Base-by-base conservation (phyloP, 2,329 filamentous ascomycete species). In the Colletotrichum sansevieriae region DNA sequence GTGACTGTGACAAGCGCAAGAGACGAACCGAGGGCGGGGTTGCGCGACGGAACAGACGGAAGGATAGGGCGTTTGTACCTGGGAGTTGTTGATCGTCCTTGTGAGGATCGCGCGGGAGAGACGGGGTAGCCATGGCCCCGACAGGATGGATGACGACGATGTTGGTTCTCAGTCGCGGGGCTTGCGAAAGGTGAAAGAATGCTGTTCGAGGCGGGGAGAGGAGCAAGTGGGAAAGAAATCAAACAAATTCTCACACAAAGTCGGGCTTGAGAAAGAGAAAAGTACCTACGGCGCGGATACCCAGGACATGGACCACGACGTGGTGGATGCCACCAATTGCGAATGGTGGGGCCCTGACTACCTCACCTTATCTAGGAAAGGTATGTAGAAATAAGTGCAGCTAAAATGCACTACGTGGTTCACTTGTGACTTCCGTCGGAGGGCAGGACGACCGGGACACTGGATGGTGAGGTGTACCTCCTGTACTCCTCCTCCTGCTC, bases 1-100 rank as follows among this genome's bases (percentile, higher is more conserved):
- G 57, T 60, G 66, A 59, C 55, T 69, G 63, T 69, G 63, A 69
- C 62, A 60, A 66, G 66, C 66, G 66, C 66, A 66, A 69, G 55
- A 56, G 62, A 66, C 56, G 66, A 69, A 70, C 67, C 67, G 64
- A 70, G 64, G 67, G 67, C 67, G 67, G 67, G 67, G 67, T 70
- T 68, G 64, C 52, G 58, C 59, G 39, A 63, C 63, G 63, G 67
- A 70, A 70, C 57, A 70, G 63, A 63, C 67, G 67, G 67, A 68
- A 68, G 37, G 49, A 44, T 47, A 69, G 56, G 55, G 55, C 43
- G 54, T 46, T 68, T 47, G 58, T 70, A 70, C 67, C 67, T 70
- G 67, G 64, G 41, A 59, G 43, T 47, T 56, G 52, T 8, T 44
- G 49, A 44, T 58, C 51, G 39, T 63, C 57, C 22, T 63, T 58